phyloP scores from a whole-genome alignment of 2,329 filamentous ascomycete genomes.

The Malbranchea cinnamomea region DNA sequence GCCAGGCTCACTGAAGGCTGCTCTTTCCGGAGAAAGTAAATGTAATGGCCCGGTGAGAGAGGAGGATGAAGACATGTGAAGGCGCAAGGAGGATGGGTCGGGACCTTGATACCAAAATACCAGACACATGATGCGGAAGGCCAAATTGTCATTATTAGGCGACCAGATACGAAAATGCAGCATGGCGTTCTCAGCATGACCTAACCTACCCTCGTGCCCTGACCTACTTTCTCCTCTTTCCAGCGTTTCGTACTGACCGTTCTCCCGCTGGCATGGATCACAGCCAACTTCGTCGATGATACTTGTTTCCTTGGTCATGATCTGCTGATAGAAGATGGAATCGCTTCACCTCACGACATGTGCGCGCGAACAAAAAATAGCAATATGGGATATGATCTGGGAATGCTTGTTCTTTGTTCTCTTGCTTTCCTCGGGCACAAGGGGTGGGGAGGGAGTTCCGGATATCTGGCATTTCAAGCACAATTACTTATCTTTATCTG shows the following conservation, averaged over 20 bases:
- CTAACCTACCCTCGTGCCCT: conserved; percentile 8
- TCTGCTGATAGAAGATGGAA: conserved; percentile 35
- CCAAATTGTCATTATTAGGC: too few relatives aligned
- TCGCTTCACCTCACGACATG: conserved; percentile 23
- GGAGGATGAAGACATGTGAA: conserved; percentile 7
- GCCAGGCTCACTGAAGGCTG: conserved; percentile 97
- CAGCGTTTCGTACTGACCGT: too few relatives aligned
- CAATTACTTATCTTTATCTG: conserved; percentile 31
- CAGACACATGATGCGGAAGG: too few relatives aligned
- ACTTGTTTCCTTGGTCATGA: conserved; percentile 4
- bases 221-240: conserved; percentile 3
- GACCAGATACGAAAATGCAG: conserved; percentile 20
- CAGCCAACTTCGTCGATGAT: conserved; percentile 9
- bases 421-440: conserved; percentile 37
- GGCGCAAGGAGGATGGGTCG: too few relatives aligned
- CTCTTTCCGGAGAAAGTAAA: conserved; percentile 99
- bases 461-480: conserved; percentile 61
- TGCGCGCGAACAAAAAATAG: conserved; percentile 42
- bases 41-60: conserved; percentile 4
- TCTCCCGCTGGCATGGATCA: conserved; percentile 6
- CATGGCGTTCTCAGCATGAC: conserved; percentile 21
- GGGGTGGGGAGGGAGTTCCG: conserved; percentile 47
- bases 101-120: too few relatives aligned
- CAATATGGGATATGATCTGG: conserved; percentile 48
- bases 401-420: conserved; percentile 9